These are phyloP conservation scores for Kregervanrija pseudodelftensis DNA, from an alignment of 805 yeast species.

Conservation along the genomic window DNA sequence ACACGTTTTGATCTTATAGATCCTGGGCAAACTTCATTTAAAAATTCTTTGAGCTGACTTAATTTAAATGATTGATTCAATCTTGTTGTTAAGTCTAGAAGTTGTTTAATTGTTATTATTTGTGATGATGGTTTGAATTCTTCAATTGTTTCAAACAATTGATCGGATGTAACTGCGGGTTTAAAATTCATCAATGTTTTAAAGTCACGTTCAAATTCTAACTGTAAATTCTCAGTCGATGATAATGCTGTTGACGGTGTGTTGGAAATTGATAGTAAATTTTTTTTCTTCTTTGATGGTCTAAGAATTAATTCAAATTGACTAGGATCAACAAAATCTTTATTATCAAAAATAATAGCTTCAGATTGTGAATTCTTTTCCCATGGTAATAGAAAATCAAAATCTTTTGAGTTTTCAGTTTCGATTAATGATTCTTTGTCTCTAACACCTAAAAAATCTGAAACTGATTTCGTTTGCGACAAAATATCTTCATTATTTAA, in stretches of 20 bases:
- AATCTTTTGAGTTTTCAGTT: too few relatives aligned
- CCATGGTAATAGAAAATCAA: conserved; percentile 7
- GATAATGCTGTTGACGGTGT: conserved; percentile 1
- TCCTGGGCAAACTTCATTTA: conserved; percentile 6
- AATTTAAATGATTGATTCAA: conserved; percentile 13
- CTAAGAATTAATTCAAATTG: conserved; percentile 17
- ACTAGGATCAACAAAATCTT: conserved; percentile 9
- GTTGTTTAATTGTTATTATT: conserved; percentile 16
- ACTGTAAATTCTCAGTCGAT: background rate
- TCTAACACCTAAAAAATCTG: too few relatives aligned
- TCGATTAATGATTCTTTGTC: too few relatives aligned
- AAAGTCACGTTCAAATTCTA: conserved; percentile 24
- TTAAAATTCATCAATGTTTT: conserved; percentile 25
- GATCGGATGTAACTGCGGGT: conserved; percentile 17
- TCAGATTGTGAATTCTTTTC: conserved; percentile 1
- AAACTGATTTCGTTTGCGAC: too few relatives aligned
- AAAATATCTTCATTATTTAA: too few relatives aligned
- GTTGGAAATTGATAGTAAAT: background rate
- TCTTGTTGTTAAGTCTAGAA: conserved; percentile 12
- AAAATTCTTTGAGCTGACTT: conserved; percentile 19
- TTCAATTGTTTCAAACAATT: conserved; percentile 21
- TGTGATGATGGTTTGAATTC: conserved; percentile 19
- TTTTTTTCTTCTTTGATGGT: conserved; percentile 17
- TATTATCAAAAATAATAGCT: background rate
- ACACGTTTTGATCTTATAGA: conserved; percentile 3